Evolutionary conservation across 2,329 filamentous ascomycete species (phyloP).

Genomic region (Beauveria asiatica): DNA sequence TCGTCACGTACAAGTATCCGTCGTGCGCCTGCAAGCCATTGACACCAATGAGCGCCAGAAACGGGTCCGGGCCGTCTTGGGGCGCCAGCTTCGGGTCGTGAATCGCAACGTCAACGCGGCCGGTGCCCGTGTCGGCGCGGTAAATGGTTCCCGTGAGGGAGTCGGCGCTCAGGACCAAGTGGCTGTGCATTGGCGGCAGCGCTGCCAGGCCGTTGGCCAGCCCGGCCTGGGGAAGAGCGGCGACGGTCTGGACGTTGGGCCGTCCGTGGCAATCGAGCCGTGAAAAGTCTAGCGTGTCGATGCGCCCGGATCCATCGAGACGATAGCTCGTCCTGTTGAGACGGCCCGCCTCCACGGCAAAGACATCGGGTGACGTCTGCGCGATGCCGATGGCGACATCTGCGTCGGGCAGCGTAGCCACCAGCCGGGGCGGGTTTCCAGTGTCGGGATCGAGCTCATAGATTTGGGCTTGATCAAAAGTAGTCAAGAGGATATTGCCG

Average conservation of each 20-base stretch:
- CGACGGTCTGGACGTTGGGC: constrained; percentile 9
- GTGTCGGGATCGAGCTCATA: constrained; percentile 11
- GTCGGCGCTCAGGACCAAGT: constrained; percentile 17
- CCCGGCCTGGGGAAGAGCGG: constrained; percentile 9
- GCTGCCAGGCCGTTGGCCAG: constrained; percentile 18
- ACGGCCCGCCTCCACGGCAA: constrained; percentile 15
- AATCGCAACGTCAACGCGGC: constrained; percentile 12
- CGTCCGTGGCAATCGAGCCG: background rate
- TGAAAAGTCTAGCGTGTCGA: constrained; percentile 10
- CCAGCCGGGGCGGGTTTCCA: constrained; percentile 4
- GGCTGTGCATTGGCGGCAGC: constrained; percentile 11
- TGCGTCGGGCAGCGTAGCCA: constrained; percentile 12
- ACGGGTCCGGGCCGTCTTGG: background rate
- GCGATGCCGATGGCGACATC: constrained; percentile 14
- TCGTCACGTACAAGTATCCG: constrained; percentile 17
- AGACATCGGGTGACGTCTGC: constrained; percentile 14
- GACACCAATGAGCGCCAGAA: constrained; percentile 12
- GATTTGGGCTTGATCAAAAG: constrained; percentile 14
- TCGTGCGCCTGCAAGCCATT: constrained; percentile 15
- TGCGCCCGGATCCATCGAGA: constrained; percentile 3
- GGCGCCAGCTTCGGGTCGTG: constrained; percentile 12
- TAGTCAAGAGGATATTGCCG: constrained; percentile 14
- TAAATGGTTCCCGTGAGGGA: constrained; percentile 14
- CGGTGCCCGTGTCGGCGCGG: constrained; percentile 13
- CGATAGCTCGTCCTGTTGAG: constrained; percentile 7